Evolutionary conservation across 768 basidiomycete species (phyloP).

Genomic region (Tephrocybe rancida): DNA sequence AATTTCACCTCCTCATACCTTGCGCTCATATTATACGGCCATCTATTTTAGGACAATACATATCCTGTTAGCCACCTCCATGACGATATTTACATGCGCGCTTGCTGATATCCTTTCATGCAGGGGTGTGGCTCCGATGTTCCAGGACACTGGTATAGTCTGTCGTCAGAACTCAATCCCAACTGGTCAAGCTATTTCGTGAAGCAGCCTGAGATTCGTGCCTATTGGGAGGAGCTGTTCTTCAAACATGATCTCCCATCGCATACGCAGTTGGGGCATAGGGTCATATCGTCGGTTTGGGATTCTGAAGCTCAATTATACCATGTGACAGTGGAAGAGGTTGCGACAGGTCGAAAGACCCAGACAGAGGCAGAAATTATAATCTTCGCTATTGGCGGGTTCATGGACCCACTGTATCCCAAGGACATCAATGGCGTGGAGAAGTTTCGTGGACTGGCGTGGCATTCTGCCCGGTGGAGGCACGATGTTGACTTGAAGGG

Average conservation of each 20-base stretch:
- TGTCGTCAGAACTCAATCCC: slow-evolving; percentile 56
- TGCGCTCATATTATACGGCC: not conserved
- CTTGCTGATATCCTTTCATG: not conserved
- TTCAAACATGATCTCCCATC: slow-evolving; percentile 42
- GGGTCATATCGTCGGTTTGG: slow-evolving; percentile 47
- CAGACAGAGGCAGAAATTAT: slow-evolving; percentile 44
- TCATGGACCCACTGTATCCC: slow-evolving; percentile 47
- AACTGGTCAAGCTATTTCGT: slow-evolving; percentile 51
- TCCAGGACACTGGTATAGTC: slow-evolving; percentile 55
- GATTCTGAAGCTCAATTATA: slow-evolving; percentile 43
- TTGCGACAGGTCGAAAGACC: slow-evolving; percentile 34
- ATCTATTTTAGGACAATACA: slow-evolving; percentile 46
- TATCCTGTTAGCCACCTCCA: slow-evolving; percentile 44
- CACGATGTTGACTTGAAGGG: slow-evolving; percentile 53
- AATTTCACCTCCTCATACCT: not conserved
- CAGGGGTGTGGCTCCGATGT: slow-evolving; percentile 62
- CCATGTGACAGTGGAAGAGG: slow-evolving; percentile 38
- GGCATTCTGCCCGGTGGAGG: slow-evolving; percentile 60
- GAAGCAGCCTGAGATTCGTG: slow-evolving; percentile 49
- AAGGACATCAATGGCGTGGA: slow-evolving; percentile 44
- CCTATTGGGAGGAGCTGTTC: slow-evolving; percentile 52
- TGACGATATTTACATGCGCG: not conserved
- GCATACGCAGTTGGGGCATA: slow-evolving; percentile 43
- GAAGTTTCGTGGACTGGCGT: slow-evolving; percentile 49
- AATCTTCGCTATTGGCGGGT: slow-evolving; percentile 53